Base-by-base conservation (phyloP, 768 basidiomycete species). In the Boletus eberwhitei region DNA sequence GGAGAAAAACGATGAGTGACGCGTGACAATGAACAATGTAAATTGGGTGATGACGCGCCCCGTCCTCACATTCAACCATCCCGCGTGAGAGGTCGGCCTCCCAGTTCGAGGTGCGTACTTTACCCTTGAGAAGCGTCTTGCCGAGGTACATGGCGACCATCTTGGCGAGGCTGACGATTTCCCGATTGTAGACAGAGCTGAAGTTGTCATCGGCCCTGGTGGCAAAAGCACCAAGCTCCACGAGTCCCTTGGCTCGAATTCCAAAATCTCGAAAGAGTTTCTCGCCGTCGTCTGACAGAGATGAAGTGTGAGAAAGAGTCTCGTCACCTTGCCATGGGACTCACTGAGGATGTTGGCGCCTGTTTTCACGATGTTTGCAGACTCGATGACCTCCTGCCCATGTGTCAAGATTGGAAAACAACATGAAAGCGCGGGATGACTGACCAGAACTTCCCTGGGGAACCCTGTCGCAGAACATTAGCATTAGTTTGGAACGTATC, bases 311-410 rank as follows among this genome's bases (percentile, higher is more conserved):
- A 54, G 26, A 4, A 29, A 13, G 14, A 5, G 1, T 52, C 12
- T 43, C 24, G 0, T 16, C 12, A n/a, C 0, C 19, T 16, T 11
- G 8, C 3, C 14, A 34, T 19, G 34, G 62, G 26, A 70, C 77
- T 51, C 48, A 80, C 79, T 74, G 29, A 72, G 65, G 48, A 80
- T 81, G 52, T 80, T 80, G 8, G 72, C 78, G 17, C 81, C 81
- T 4, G 73, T 65, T 59, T 82, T 82, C 36, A 73, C 48, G 13
- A 77, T 65, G 12, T 64, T 54, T 14, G 72, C 62, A 14, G 70
- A 67, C 57, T 80, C 77, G 13, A 82, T 73, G n/a, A 81, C 48
- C 38, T 76, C 74, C 80, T 82, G 52, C 35, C 5, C 1, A 22
- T 17, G 7, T 48, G 22, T 58, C 34, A 53, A 50, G 13, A 36